phyloP scores from a whole-genome alignment of 2,329 filamentous ascomycete genomes.

The Fusarium pininemorale region DNA sequence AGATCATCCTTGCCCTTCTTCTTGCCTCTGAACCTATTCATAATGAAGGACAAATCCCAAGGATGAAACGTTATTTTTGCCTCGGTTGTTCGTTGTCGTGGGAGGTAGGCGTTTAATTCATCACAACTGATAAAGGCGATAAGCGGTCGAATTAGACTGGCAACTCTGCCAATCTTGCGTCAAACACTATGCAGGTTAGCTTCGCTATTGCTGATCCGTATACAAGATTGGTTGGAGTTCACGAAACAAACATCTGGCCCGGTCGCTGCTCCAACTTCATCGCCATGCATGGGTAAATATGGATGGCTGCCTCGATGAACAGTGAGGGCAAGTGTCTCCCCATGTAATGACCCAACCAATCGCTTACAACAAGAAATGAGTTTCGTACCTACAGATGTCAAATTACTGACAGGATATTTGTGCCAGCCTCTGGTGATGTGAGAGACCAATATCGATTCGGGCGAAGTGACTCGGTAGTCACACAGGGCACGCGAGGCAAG shows the following conservation, averaged over 20 bases:
- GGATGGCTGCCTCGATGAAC: background rate
- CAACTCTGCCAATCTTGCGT: slow-evolving; percentile 18
- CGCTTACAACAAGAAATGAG: background rate
- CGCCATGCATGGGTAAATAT: background rate
- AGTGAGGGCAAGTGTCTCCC: background rate
- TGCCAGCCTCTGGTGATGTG: slow-evolving; percentile 10
- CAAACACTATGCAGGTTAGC: slow-evolving; percentile 22
- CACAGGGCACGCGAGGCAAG: slow-evolving; percentile 5
- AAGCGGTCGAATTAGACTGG: slow-evolving; percentile 20
- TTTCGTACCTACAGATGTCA: slow-evolving; percentile 33
- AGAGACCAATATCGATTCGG: background rate
- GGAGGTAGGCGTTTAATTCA: slow-evolving; percentile 31
- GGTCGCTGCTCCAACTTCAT: background rate
- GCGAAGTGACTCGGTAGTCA: slow-evolving; percentile 2
- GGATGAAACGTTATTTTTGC: background rate
- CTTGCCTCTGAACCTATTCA: slow-evolving; percentile 82
- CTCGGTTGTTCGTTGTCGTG: background rate
- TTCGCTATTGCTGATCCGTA: background rate
- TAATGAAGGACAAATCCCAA: slow-evolving; percentile 46
- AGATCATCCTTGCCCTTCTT: slow-evolving; percentile 73
- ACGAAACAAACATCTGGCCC: background rate
- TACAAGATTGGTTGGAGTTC: background rate
- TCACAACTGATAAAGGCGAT: slow-evolving; percentile 11
- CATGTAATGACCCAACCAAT: background rate
- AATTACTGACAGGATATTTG: background rate